Evolutionary conservation across 169 alveolate species (phyloP), one percentile per base, ranked within the genome.

Genomic region (Theileria annulata): DNA sequence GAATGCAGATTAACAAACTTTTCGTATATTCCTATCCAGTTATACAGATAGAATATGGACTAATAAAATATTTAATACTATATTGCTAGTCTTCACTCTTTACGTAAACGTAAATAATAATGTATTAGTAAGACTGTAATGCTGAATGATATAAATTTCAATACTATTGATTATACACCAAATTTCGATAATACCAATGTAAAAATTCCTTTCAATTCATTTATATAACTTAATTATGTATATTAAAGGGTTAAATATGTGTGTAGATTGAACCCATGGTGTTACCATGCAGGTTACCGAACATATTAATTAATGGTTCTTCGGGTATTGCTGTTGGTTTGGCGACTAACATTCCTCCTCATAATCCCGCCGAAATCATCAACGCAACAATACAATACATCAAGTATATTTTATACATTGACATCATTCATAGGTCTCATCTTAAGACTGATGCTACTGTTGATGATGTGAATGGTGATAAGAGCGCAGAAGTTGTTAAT

Each of bases 271-370:
- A 93, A 70, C 96, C 96, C 10, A 75, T 86, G 51, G 95, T 89
- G 4, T 62, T 91, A 25, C 94, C 95, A 19, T 79, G 94, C n/a
- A 86, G 87, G 37, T 74, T 91, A 28, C 96, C 96, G 2, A 74
- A 82, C 28, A 54, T 93, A 37, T 87, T 93, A 80, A 75, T 93
- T 30, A 91, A 93, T 75, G 96, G 96, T 1, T 79, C 93, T 19
- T 86, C 95, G 0, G 96, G 96, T 13, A 92, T 93, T 42, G 96
- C 96, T 15, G 96, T 93, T 6, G 95, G 96, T 15, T 72, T 93
- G 76, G 92, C 94, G 27, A 91, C 95, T 31, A 92, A 79, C 69
- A 87, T 93, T 15, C 96, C 95, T 5, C 93, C 94, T 9, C 96
- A 93, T 60, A 93, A 93, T 64, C 85, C 93, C 33, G 74, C 70